Conservation (phyloP, 257 asterid species). For the Gentiana dahurica region DNA sequence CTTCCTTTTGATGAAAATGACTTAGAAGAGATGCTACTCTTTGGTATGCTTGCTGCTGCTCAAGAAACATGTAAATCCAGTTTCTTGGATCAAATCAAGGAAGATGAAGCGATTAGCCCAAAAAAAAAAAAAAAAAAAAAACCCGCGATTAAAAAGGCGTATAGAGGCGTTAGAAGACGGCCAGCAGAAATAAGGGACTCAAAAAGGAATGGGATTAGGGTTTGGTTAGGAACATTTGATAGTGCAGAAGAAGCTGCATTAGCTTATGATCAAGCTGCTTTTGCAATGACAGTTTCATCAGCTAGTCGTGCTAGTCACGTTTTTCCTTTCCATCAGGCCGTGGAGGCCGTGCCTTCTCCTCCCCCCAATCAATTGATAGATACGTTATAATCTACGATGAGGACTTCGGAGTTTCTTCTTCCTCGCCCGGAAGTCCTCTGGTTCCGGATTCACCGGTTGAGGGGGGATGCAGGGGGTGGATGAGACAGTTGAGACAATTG, state of each 20-base stretch:
- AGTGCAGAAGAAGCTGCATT: constrained; percentile 36
- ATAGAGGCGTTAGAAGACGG: constrained; percentile 32
- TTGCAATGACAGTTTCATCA: constrained; percentile 26
- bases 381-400: too few relatives aligned
- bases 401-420: too few relatives aligned
- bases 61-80: constrained; percentile 14
- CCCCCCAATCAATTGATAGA: too few relatives aligned
- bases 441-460: too few relatives aligned
- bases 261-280: constrained; percentile 54
- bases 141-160: constrained; percentile 7
- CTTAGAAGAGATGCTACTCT: constrained; percentile 59
- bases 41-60: constrained; percentile 15
- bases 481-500: too few relatives aligned
- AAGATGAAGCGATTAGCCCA: constrained; percentile 43
- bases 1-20: constrained; percentile 57
- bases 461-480: too few relatives aligned
- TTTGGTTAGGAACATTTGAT: constrained; percentile 44
- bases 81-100: constrained; percentile 24
- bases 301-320: too few relatives aligned
- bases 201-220: constrained; percentile 30
- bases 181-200: constrained; percentile 54
- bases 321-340: too few relatives aligned
- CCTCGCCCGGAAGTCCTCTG: too few relatives aligned
- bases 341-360: too few relatives aligned
- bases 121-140: background rate